Base-by-base conservation (phyloP, 768 basidiomycete genomes). In the Pulveroboletus ravenelii region DNA sequence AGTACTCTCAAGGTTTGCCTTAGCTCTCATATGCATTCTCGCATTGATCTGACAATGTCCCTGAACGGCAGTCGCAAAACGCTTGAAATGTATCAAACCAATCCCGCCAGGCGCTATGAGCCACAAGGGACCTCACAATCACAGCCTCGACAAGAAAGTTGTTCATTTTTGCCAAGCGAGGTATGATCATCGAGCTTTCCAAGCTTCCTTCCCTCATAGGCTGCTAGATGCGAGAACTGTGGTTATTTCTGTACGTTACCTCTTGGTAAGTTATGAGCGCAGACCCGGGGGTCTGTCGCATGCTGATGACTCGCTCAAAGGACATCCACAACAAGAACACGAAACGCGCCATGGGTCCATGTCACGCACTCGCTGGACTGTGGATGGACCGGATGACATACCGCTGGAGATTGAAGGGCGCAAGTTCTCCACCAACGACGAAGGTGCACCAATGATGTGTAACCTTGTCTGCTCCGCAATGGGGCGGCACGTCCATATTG, bases 291-390 rank as follows among this genome's bases (percentile, higher is more conserved):
- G 10, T 10, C 3, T 10, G 10, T 8, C 1, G 0, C 3, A 4
- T 42, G 32, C 20, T 61, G 8, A 60, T 2, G 1, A 17, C 14
- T 14, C 7, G 3, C 10, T 43, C 7, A 18, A 38, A 84, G 82
- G 78, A 0, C 83, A 85, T 50, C 49, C 78, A 1, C 81, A 84
- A 50, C 72, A 75, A 53, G 78, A 81, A 40, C 82, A 85, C 35
- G 81, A 82, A 39, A 85, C 82, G 0, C 72, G 71, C 14, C 82
- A 85, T 50, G 84, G 82, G 6, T 82, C 80, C 1, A 84, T 84
- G 81, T 77, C 79, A 0, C 72, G 67, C 48, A 77, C 79, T 0
- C 70, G 71, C 37, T 85, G 84, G 84, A 69, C 75, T 1, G 59
- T 83, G 4, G 79, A 82, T 46, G 78, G 76, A 1, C 72, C 74